Base-by-base conservation (phyloP, 306 rosid genomes). In the Trifolium repens region DNA sequence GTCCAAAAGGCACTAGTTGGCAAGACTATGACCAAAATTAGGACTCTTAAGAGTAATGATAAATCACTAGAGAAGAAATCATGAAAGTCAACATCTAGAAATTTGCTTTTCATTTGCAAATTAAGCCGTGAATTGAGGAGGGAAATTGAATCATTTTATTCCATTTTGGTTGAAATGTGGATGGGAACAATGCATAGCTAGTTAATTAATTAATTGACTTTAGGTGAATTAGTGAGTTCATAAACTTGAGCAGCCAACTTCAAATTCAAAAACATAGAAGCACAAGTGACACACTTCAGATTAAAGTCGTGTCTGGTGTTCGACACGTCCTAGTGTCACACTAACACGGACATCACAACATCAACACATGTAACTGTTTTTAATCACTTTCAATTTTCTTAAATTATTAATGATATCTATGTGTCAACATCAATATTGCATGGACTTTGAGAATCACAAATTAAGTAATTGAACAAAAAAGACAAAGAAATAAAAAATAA, bases 11-110 rank as follows among this genome's bases (percentile, higher is more conserved):
- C 71, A 42, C 11, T 11, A 8, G 19, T 42, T 66, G 54, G 35
- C 71, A 66, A 40, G 71, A 67, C 17, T 7, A 40, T 26, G 17
- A 64, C 32, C 9, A 72, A 67, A 80, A n/a, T 47, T 58, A 35
- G 15, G 30, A 34, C 42, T 9, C 15, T 9, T 32, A n/a, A 7
- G 53, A 67, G 47, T 12, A 57, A 7, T 42, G 69, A 49, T 39
- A 67, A 35, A 37, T 57, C 71, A 57, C 53, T 12, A 40, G 7
- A 34, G 9, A 34, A 61, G 39, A 42, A 22, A 65, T 46, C 49
- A 47, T 15, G 43, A 77, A 64, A 57, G 14, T 32, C 16, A 37
- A 72, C 27, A 64, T 13, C 49, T 64, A 12, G 13, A 34, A 42
- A 17, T 27, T 63, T 62, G 17, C 37, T 40, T 61, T 54, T 63